Percentiles rank a stretch among this genome's conserved stretches.
These are phyloP conservation scores for Ustilago esculenta DNA, from an alignment of 1,284 basidiomycete genomes.

Conservation along the genomic window DNA sequence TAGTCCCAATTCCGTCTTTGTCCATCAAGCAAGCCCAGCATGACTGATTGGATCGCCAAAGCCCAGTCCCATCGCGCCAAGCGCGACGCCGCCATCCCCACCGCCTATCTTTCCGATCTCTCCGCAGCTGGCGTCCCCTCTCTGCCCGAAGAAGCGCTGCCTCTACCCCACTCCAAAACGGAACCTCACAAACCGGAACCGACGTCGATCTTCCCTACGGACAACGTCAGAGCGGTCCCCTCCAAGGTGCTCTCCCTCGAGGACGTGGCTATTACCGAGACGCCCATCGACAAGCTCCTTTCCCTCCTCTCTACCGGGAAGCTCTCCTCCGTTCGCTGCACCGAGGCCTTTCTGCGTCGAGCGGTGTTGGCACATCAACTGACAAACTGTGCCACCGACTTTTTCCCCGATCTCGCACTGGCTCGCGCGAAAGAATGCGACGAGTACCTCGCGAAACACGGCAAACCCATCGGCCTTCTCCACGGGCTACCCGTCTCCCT, in stretches of 20 bases:
- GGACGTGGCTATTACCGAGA: conserved; percentile 41
- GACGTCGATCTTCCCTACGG: conserved; percentile 28
- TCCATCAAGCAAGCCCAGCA: background rate
- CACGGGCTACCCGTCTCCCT: conserved; percentile 76
- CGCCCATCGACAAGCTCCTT: conserved; percentile 31
- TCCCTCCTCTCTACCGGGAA: conserved; percentile 23
- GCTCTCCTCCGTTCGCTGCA: conserved; percentile 29
- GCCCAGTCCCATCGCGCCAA: conserved; percentile 14
- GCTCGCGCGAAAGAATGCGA: conserved; percentile 75
- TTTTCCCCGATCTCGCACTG: conserved; percentile 71
- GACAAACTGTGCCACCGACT: conserved; percentile 44
- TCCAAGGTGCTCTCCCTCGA: conserved; percentile 30
- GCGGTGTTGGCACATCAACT: conserved; percentile 46
- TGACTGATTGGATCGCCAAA: conserved; percentile 36
- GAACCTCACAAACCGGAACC: conserved; percentile 29
- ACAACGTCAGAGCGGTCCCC: conserved; percentile 23
- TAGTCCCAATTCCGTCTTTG: background rate
- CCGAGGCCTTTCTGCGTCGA: conserved; percentile 39
- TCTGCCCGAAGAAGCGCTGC: conserved; percentile 32
- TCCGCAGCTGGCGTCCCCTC: conserved; percentile 9
- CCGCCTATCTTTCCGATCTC: conserved; percentile 22
- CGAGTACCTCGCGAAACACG: conserved; percentile 74
- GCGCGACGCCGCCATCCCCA: conserved; percentile 38
- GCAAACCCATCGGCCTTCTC: conserved; percentile 73
- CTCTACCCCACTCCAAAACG: conserved; percentile 23